Base-by-base conservation (phyloP, 352 stramenopile genomes). In the Pythium folliculosum region DNA sequence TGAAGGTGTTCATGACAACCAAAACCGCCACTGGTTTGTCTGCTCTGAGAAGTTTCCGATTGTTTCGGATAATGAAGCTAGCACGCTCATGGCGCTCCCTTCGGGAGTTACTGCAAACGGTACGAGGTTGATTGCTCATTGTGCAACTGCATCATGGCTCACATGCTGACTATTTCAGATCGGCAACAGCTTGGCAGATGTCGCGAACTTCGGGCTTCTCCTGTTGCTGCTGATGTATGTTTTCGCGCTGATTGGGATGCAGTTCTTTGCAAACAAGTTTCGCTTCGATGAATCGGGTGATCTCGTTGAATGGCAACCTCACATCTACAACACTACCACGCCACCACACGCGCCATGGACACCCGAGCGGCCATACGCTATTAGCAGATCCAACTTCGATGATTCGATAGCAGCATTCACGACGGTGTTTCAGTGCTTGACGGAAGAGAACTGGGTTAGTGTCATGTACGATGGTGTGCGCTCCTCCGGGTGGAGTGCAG, bases 51-150 rank as follows among this genome's bases (percentile, higher is more conserved):
- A 80, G 92, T 27, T 90, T 97, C 58, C 75, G 89, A 3, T 70
- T 96, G 27, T 93, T 97, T 60, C 75, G 89, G 22, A 77, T 96
- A 35, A 90, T 98, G 60, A 97, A 97, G 59, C 84, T 98, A 19
- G 90, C 91, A 12, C 81, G 86, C n/a, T 83, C 84, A n/a, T 98
- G 92, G 93, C 81, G 81, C 32, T 94, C 84, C 1, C 68, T 98
- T 32, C 84, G 89, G 14, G 78, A 89, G 14, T 71, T 98, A 21
- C 73, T 98, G 12, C 50, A 80, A 50, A 97, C 89, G 71, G 73
- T 83, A 61, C 22, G 73, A 49, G 43, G 5, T 22, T 49, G 6
- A 49, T 49, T 22, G 17, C 10, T 4, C 14, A 49, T 2, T 49
- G 13, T 49, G 13, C 4, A 43, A 43, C 10, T 7, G 43, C 16